Evolutionary conservation across 805 yeast genomes (phyloP).

Genomic region (Starmerella stigmatis): DNA sequence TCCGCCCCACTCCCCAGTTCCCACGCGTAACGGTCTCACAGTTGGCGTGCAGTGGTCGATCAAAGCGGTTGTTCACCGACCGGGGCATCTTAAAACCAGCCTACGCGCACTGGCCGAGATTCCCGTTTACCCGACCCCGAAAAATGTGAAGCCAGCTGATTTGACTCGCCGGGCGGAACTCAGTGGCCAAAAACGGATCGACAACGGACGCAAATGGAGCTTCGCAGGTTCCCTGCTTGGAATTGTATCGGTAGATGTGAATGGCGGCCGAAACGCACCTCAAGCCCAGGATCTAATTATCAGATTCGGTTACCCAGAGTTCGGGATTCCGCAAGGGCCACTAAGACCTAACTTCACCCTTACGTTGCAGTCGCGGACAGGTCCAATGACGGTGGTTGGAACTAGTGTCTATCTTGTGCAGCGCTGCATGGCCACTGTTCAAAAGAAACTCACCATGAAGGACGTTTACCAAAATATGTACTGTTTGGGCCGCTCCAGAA

Average conservation of each 20-base stretch:
- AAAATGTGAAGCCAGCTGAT: not conserved
- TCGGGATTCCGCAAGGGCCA: slow-evolving; percentile 7
- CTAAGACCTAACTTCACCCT: not conserved
- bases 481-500: not conserved
- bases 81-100: slow-evolving; percentile 7
- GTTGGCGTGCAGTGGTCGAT: slow-evolving; percentile 10
- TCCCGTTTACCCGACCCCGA: slow-evolving; percentile 4
- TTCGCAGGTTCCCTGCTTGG: not conserved
- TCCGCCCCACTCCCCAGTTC: slow-evolving; percentile 9
- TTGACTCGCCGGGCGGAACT: not conserved
- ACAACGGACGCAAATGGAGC: not conserved
- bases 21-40: slow-evolving; percentile 3
- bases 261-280: not conserved
- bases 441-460: not conserved
- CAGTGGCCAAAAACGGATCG: not conserved
- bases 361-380: not conserved
- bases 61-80: slow-evolving; percentile 7
- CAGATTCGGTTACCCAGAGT: not conserved
- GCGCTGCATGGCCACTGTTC: not conserved
- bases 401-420: not conserved
- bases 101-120: not conserved
- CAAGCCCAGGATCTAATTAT: not conserved
- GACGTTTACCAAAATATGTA: slow-evolving; percentile 1
- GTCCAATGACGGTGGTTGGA: not conserved
- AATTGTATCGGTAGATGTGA: not conserved